Evolutionary conservation across 352 stramenopile species (phyloP).

Genomic region (Globisporangium abappressorium): DNA sequence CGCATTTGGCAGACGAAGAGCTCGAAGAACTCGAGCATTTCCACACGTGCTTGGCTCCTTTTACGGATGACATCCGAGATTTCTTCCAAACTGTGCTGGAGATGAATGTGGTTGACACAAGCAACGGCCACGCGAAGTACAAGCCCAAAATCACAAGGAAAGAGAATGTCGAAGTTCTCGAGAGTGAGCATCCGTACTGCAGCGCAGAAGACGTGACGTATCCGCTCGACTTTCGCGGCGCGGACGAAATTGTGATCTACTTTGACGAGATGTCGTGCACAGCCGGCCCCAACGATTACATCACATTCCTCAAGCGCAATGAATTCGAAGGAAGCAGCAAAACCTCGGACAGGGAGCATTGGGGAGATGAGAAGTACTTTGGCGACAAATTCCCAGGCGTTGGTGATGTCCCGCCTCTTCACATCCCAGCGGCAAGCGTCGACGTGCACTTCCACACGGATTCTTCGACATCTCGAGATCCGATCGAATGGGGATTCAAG

Average conservation of each 20-base stretch:
- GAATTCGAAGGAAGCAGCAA: constrained; percentile 16
- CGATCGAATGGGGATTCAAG: constrained; percentile 80
- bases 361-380: constrained; percentile 76
- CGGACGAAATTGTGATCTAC: constrained; percentile 65
- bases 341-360: constrained; percentile 33
- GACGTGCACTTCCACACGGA: constrained; percentile 78
- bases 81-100: constrained; percentile 30
- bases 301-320: constrained; percentile 67
- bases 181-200: constrained; percentile 75
- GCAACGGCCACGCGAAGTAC: constrained; percentile 16
- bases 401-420: constrained; percentile 44
- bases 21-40: constrained; percentile 32
- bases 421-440: constrained; percentile 59
- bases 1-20: constrained; percentile 45
- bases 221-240: constrained; percentile 60
- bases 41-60: constrained; percentile 30
- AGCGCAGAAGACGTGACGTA: constrained; percentile 61
- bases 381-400: constrained; percentile 69
- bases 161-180: constrained; percentile 71
- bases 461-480: constrained; percentile 22
- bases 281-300: constrained; percentile 69
- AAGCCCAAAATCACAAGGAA: constrained; percentile 54
- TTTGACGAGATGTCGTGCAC: constrained; percentile 82
- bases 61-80: constrained; percentile 23
- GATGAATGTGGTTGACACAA: constrained; percentile 13